phyloP scores from a whole-genome alignment of 1,139 yeast genomes.

The Saccharomyces hybrid region DNA sequence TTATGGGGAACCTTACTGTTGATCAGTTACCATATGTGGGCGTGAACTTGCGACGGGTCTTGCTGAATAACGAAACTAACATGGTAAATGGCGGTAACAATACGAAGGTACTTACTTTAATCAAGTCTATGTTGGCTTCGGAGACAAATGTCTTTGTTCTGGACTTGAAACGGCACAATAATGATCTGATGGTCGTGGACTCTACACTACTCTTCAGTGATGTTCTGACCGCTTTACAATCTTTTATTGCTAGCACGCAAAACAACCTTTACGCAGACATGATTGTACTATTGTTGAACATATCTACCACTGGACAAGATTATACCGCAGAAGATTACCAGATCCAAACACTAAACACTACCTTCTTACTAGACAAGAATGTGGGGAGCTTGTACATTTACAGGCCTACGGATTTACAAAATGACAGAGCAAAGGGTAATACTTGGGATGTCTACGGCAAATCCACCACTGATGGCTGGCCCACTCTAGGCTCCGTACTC shows the following conservation, averaged over 20 bases:
- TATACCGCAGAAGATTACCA: no score
- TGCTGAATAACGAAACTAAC: slow-evolving; percentile 44
- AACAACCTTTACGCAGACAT: slow-evolving; percentile 49
- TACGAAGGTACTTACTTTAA: slow-evolving; percentile 32
- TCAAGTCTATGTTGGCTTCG: slow-evolving; percentile 37
- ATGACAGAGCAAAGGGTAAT: slow-evolving; percentile 21
- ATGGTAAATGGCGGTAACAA: slow-evolving; percentile 33
- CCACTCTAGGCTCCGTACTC: slow-evolving; percentile 41
- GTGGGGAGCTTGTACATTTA: slow-evolving; percentile 26
- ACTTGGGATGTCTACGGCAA: slow-evolving; percentile 19
- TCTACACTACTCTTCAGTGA: slow-evolving; percentile 36
- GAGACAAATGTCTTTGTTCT: slow-evolving; percentile 50
- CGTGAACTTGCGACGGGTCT: slow-evolving; percentile 41
- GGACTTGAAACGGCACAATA: slow-evolving; percentile 61
- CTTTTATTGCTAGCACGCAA: slow-evolving; percentile 43
- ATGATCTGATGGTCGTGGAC: slow-evolving; percentile 48
- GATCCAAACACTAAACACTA: slow-evolving; percentile 6
- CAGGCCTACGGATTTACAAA: slow-evolving; percentile 29
- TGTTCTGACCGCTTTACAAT: slow-evolving; percentile 30
- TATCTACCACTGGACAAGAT: neutral
- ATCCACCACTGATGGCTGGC: slow-evolving; percentile 31
- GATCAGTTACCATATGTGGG: slow-evolving; percentile 55
- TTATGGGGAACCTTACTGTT: slow-evolving; percentile 46
- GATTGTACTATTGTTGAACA: slow-evolving; percentile 43
- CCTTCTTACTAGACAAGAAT: slow-evolving; percentile 12